A percentile compares a stretch with the other conserved stretches of the same genome.
These are phyloP conservation scores for Clavispora fructus DNA, from an alignment of 805 yeast species.

Conservation along the genomic window DNA sequence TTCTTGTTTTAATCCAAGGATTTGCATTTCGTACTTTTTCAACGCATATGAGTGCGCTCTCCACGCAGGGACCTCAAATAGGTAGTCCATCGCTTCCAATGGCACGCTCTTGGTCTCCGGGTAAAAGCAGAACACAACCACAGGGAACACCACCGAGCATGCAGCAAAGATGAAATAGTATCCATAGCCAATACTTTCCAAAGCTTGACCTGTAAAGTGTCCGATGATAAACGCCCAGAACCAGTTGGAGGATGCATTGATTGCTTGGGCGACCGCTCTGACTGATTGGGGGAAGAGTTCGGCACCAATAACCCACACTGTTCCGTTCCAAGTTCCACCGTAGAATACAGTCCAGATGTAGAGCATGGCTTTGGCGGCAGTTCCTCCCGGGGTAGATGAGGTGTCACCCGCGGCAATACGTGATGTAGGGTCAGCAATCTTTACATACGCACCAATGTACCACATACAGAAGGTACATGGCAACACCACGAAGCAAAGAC, in stretches of 20 bases:
- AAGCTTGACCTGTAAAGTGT: constrained; percentile 41
- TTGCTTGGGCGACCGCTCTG: constrained; percentile 38
- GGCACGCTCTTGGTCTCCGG: constrained; percentile 38
- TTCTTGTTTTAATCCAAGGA: not conserved
- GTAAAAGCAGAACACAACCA: constrained; percentile 26
- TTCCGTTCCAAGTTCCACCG: constrained; percentile 43
- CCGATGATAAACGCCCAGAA: constrained; percentile 48
- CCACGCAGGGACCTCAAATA: constrained; percentile 32
- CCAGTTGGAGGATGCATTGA: constrained; percentile 45
- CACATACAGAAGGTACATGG: constrained; percentile 42
- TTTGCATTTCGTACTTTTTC: constrained; percentile 10
- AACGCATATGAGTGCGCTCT: constrained; percentile 25
- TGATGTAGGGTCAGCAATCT: constrained; percentile 27
- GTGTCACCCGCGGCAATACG: constrained; percentile 18
- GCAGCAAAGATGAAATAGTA: constrained; percentile 40
- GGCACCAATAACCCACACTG: constrained; percentile 43
- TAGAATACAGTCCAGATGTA: constrained; percentile 44
- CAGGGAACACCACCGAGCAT: constrained; percentile 22
- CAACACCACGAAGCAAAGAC: constrained; percentile 32
- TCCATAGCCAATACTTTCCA: constrained; percentile 39
- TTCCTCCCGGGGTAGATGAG: constrained; percentile 30
- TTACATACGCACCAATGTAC: constrained; percentile 46
- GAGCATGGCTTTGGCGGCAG: constrained; percentile 41
- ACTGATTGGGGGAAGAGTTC: constrained; percentile 43
- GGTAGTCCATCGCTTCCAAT: constrained; percentile 27